phyloP scores from a whole-genome alignment of 805 yeast species.

The Kuraishia ogatae region DNA sequence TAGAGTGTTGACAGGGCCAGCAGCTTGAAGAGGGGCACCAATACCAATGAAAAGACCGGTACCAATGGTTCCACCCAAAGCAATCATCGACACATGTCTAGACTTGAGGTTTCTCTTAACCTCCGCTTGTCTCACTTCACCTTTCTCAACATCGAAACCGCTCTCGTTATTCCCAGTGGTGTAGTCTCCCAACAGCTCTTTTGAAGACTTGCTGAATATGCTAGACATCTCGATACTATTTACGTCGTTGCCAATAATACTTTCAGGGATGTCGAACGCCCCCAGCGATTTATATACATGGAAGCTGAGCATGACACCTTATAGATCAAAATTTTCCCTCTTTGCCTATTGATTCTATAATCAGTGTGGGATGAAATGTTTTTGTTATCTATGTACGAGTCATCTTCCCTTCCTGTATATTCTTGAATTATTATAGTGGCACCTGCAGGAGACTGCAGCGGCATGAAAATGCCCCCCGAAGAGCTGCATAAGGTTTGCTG shows the following conservation, averaged over 20 bases:
- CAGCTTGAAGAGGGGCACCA: slow-evolving; percentile 56
- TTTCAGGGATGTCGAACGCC: not conserved
- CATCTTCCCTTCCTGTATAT: not conserved
- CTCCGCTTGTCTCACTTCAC: slow-evolving; percentile 5
- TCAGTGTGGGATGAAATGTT: not conserved
- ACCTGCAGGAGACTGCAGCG: not conserved
- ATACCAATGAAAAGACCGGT: slow-evolving; percentile 77
- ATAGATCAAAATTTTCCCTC: not conserved
- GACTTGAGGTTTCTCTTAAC: slow-evolving; percentile 37
- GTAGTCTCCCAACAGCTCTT: not conserved
- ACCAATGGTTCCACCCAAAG: slow-evolving; percentile 80
- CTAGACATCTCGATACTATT: not conserved
- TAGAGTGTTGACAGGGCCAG: slow-evolving; percentile 60
- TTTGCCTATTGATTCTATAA: not conserved
- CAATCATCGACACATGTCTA: slow-evolving; percentile 49
- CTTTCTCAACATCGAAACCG: not conserved
- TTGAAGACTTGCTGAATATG: not conserved
- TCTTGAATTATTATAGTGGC: not conserved
- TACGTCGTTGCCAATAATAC: not conserved
- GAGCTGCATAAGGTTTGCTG: not conserved
- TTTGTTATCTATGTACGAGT: not conserved
- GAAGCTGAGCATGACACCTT: not conserved
- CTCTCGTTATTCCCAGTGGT: not conserved
- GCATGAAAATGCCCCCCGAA: not conserved
- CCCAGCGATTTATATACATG: not conserved